Conservation (phyloP, 225 moss, liverwort and hornwort species). For the Anthoceros angustus region DNA sequence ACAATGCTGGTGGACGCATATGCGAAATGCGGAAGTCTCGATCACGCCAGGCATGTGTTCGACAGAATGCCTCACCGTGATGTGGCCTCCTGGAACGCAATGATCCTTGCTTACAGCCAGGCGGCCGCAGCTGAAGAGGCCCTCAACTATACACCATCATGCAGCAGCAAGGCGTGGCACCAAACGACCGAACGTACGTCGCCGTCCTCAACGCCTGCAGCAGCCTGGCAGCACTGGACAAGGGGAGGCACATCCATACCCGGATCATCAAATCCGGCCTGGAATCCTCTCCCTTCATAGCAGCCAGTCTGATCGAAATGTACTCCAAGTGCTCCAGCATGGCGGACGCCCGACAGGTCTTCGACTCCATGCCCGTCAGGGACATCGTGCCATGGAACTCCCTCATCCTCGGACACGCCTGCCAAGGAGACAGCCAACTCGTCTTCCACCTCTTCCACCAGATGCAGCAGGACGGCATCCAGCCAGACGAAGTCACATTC, state of each 20-base stretch:
- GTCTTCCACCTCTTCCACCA: not conserved
- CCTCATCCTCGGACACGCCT: not conserved
- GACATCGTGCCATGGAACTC: not conserved
- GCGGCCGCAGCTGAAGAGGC: not conserved
- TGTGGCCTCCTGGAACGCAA: slow-evolving; percentile 1
- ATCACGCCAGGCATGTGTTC: not conserved
- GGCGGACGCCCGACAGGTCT: not conserved
- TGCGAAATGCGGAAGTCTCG: not conserved
- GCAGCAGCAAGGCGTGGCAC: not conserved
- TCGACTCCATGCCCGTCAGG: not conserved
- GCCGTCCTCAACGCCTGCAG: not conserved
- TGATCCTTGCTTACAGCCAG: not conserved
- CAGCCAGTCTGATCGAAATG: not conserved
- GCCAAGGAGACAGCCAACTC: not conserved
- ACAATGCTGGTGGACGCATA: slow-evolving; percentile 1
- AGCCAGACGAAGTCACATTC: not conserved
- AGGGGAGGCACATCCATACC: not conserved
- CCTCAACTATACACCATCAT: not conserved
- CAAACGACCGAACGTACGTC: not conserved
- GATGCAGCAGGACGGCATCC: slow-evolving; percentile 1
- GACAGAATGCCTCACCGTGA: not conserved
- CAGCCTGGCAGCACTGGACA: not conserved
- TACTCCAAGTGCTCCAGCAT: not conserved
- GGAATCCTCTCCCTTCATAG: not conserved
- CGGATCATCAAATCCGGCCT: not conserved